These are phyloP conservation scores for Purpureocillium takamizusanense DNA, from an alignment of 2,329 filamentous ascomycete genomes.

Conservation along the genomic window DNA sequence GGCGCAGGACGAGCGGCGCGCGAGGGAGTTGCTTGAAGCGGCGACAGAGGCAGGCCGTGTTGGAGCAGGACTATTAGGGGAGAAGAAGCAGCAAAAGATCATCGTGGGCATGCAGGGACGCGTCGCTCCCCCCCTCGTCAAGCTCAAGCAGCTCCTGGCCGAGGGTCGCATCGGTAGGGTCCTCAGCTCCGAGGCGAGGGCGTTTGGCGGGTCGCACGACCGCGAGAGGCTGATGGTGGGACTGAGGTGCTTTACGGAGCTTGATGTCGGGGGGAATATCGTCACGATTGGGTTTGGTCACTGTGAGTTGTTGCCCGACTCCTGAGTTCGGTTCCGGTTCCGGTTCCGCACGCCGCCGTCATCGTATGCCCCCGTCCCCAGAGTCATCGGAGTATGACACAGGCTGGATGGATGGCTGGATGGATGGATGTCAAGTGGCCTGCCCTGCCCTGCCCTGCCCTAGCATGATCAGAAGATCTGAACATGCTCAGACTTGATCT, in stretches of 20 bases:
- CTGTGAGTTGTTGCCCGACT: slow-evolving; percentile 17
- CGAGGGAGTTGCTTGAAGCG: slow-evolving; percentile 28
- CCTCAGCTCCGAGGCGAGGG: slow-evolving; percentile 37
- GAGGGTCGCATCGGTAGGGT: slow-evolving; percentile 40
- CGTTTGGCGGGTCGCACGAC: slow-evolving; percentile 24
- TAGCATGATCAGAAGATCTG: too few species aligned
- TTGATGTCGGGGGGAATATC: slow-evolving; percentile 35
- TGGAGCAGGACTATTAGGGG: too few species aligned
- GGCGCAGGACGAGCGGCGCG: slow-evolving; percentile 30
- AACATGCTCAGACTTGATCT: too few species aligned
- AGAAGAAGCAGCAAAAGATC: too few species aligned
- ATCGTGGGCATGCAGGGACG: slow-evolving; percentile 41
- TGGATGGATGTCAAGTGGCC: too few species aligned
- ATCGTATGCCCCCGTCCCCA: too few species aligned
- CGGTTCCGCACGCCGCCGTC: too few species aligned
- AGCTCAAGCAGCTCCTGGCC: slow-evolving; percentile 33
- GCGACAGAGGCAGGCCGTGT: slow-evolving; percentile 20
- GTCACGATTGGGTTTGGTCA: slow-evolving; percentile 34
- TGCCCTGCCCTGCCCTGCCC: too few species aligned
- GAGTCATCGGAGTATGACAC: too few species aligned
- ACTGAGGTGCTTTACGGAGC: slow-evolving; percentile 38
- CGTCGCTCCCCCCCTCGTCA: slow-evolving; percentile 31
- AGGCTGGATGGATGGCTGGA: too few species aligned
- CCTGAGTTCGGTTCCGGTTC: not conserved
- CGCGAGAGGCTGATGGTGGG: slow-evolving; percentile 21